Evolutionary conservation across 2,329 filamentous ascomycete species (phyloP), one percentile per base, ranked within the genome.

Genomic region (Trichoderma sp.): DNA sequence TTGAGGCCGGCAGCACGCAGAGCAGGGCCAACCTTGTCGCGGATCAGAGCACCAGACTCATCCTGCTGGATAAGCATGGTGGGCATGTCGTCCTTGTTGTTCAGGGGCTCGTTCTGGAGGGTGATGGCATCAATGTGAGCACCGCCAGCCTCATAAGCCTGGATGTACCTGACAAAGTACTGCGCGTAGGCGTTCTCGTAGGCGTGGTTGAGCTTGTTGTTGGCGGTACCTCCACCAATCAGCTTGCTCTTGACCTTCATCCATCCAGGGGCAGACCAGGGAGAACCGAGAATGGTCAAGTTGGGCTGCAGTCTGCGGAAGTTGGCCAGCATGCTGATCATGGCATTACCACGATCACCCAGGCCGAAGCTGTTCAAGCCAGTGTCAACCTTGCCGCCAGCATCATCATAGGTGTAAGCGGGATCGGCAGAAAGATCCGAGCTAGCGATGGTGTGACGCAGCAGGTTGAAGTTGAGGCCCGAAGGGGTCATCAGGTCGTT

Each of bases 21-120:
- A 5, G 79, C 78, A 1, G 80, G 80, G 0, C 78, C 79, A 29
- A 82, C 73, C 64, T 78, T 76, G 58, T 82, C 71, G 37, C 74
- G 75, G 58, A 80, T 81, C 48, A 81, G 72, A 8, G 69, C 68
- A 0, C 74, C 76, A 3, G 79, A 78, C 71, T 82, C 78, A 54
- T 79, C 77, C 5, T 75, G 76, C 22, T 72, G 74, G 71, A 80
- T 74, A 60, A 77, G 77, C 79, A 82, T 78, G 50, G 79, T 81
- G 5, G 79, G 78, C 42, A 78, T 77, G 22, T 74, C 72, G 9
- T 76, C 74, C 59, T 77, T 74, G 70, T 73, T 80, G 73, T 81
- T 80, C 17, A 81, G 73, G 1, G 80, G 80, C 72, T 82, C 80
- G 68, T 82, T 82, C 73, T 82, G 80, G 48, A 82, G 78, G 52